These are phyloP conservation scores for Aspergillus brunneoviolaceus DNA, from an alignment of 2,329 filamentous ascomycete genomes.

Conservation along the genomic window DNA sequence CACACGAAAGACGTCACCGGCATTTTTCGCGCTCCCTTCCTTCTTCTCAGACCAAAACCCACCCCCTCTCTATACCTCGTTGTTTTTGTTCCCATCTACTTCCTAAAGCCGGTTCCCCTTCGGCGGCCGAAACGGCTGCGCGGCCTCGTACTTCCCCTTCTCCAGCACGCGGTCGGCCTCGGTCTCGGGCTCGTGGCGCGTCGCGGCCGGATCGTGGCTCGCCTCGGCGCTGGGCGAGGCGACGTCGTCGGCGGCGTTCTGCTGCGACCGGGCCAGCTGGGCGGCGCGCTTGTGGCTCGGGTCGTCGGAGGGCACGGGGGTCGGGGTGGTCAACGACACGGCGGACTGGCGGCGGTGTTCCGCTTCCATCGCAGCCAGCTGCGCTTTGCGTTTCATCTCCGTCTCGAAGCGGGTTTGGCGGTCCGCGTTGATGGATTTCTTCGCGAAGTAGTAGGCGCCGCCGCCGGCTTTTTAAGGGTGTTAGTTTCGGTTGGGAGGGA, in stretches of 20 bases:
- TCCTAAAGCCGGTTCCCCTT: conserved; percentile 80
- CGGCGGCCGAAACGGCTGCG: conserved; percentile 69
- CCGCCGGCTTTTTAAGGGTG: conserved; percentile 67
- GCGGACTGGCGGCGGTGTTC: conserved; percentile 34
- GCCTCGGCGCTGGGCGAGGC: conserved; percentile 72
- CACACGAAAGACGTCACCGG: not conserved
- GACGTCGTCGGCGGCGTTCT: conserved; percentile 46
- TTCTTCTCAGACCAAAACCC: not conserved
- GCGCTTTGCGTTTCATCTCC: conserved; percentile 59
- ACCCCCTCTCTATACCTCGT: not conserved
- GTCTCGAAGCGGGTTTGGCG: conserved; percentile 70
- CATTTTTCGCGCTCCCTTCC: not conserved
- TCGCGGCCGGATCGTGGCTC: conserved; percentile 78
- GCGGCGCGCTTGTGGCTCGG: conserved; percentile 39
- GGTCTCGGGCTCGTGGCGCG: conserved; percentile 72
- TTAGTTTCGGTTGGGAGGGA: too few relatives aligned
- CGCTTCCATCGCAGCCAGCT: conserved; percentile 36
- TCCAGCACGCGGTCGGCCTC: conserved; percentile 66
- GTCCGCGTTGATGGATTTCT: conserved; percentile 89
- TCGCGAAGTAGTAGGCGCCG: conserved; percentile 93
- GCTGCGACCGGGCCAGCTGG: conserved; percentile 29
- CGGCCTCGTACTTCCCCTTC: conserved; percentile 88
- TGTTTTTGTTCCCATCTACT: not conserved
- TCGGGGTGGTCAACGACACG: conserved; percentile 10
- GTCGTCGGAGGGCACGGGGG: conserved; percentile 24